Conservation (phyloP, 2,329 filamentous ascomycete species). For the Zymoseptoria passerinii region DNA sequence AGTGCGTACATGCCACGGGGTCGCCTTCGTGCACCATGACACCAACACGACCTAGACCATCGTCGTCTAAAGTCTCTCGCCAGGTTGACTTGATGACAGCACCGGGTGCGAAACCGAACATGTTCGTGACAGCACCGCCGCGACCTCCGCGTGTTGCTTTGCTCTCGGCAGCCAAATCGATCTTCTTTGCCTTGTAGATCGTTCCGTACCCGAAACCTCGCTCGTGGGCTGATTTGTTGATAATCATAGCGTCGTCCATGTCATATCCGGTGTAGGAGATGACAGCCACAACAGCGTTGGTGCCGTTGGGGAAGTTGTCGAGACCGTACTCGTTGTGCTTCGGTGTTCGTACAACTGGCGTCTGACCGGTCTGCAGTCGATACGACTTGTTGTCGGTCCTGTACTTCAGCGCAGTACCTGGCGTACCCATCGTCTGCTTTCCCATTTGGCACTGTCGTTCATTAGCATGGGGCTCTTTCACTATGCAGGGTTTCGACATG, state of each 20-base stretch:
- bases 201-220: conserved; percentile 92
- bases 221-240: conserved; percentile 96
- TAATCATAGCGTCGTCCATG: conserved; percentile 99
- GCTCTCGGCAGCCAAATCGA: conserved; percentile 71
- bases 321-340: conserved; percentile 94
- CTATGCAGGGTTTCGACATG: not conserved
- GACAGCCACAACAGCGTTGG: conserved; percentile 90
- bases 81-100: conserved; percentile 62
- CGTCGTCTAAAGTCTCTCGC: conserved; percentile 68
- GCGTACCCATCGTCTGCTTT: conserved; percentile 98
- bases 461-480: not conserved
- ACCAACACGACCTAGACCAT: conserved; percentile 78
- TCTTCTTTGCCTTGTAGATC: conserved; percentile 95
- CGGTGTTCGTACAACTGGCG: conserved; percentile 82
- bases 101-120: conserved; percentile 84
- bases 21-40: conserved; percentile 71
- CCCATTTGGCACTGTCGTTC: conserved; percentile 86
- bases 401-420: conserved; percentile 72
- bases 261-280: conserved; percentile 99
- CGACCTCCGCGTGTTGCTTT: conserved; percentile 38
- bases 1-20: conserved; percentile 82
- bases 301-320: conserved; percentile 96
- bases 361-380: conserved; percentile 88
- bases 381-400: conserved; percentile 98
- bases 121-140: conserved; percentile 61